Evolutionary conservation across 208 protist genomes (phyloP).

Genomic region (Acanthamoeba lugdunensis): DNA sequence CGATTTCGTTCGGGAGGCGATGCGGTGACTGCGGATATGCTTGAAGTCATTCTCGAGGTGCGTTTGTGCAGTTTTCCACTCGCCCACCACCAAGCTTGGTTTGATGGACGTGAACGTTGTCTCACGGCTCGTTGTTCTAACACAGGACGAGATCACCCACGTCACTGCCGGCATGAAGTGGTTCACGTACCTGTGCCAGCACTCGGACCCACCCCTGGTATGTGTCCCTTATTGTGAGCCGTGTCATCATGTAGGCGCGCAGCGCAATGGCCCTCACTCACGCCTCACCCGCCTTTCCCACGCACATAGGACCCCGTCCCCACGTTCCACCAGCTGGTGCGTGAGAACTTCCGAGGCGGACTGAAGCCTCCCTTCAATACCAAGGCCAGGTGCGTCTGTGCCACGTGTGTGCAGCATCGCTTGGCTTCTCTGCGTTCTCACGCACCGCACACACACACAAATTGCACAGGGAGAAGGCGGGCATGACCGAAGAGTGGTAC

Average conservation of each 20-base stretch:
- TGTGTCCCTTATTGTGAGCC: not conserved
- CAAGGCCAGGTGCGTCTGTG: not conserved
- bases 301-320: not conserved
- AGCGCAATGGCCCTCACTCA: not conserved
- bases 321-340: constrained; percentile 34
- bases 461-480: not conserved
- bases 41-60: constrained; percentile 44
- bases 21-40: constrained; percentile 14
- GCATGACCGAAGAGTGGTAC: constrained; percentile 70
- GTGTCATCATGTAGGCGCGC: too few relatives aligned
- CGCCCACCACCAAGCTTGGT: not conserved
- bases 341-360: constrained; percentile 53
- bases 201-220: constrained; percentile 12
- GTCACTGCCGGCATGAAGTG: constrained; percentile 65
- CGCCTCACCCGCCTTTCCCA: not conserved
- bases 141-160: constrained; percentile 65
- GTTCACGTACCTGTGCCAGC: constrained; percentile 63
- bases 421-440: not conserved
- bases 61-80: not conserved
- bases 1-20: constrained; percentile 64
- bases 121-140: not conserved
- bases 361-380: constrained; percentile 60
- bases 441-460: not conserved
- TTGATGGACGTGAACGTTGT: not conserved
- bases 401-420: too few relatives aligned